Base-by-base conservation (phyloP, 192 early-diverging fungal species). In the Backusella luteola region DNA sequence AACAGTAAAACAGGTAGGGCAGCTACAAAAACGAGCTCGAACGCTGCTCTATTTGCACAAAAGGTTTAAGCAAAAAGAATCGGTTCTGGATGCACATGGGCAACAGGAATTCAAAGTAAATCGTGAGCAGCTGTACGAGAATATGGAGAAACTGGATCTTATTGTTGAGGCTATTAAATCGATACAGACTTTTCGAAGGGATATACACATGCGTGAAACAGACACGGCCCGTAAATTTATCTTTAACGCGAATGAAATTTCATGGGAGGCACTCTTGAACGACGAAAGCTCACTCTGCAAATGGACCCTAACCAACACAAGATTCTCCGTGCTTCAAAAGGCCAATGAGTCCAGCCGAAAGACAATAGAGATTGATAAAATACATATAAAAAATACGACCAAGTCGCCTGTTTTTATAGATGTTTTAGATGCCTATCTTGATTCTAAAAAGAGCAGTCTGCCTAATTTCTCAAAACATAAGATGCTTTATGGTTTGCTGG, bases 401-500 rank as follows among this genome's bases (percentile, higher is more conserved):
- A 79, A 84, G 0, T 75, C 79, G 32, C 86, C 89, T 12, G 80
- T 84, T 69, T 92, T 91, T 73, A 83, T 81, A 2, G 85, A 92
- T 67, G 79, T 92, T 7, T 76, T 91, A 8, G 79, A 80, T 0
- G 92, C 87, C 9, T 91, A 87, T 67, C 83, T 90, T 5, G 90
- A 95, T 77, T 94, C 91, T 80, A 63, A 29, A 63, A 63, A 12
- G 26, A 29, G 29, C 1, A 26, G 11, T 63, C 11, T 1, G 3
- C 56, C 56, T 8, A 26, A 63, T 4, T 63, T 63, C 11, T 85
- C 87, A 41, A 85, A 89, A 34, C 88, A 97, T 42, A 96, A 95
- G 82, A 96, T 96, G 93, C 79, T 97, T 4, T 84, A 94, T 32
- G 90, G 95, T 7, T 90, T 90, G 71, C 91, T 91, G 87, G 79